A percentile compares a stretch with the other conserved stretches of the same genome.
Evolutionary conservation across 177 flowering plant genomes (phyloP).

Genomic region (Vitis hybrid): DNA sequence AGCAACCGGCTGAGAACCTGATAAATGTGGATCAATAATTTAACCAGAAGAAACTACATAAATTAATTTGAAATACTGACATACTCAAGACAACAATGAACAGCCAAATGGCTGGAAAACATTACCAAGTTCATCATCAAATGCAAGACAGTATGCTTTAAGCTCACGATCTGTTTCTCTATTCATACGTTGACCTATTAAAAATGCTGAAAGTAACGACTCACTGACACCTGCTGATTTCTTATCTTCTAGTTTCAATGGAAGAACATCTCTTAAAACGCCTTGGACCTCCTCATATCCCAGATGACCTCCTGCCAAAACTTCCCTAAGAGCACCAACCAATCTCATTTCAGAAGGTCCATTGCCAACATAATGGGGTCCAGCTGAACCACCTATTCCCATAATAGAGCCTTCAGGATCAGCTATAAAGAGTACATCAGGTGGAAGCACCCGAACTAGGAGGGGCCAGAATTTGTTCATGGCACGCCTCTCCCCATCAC

Average conservation of each 20-base stretch:
- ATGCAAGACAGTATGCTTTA: constrained; percentile 97
- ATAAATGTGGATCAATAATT: constrained; percentile 6
- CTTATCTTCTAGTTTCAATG: constrained; percentile 39
- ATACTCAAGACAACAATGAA: constrained; percentile 4
- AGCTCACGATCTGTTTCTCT: constrained; percentile 95
- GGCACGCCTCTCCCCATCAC: constrained; percentile 92
- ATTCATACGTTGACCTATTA: constrained; percentile 97
- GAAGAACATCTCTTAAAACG: constrained; percentile 85
- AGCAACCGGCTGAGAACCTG: constrained; percentile 87
- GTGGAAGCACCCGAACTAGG: constrained; percentile 66
- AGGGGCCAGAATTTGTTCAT: constrained; percentile 86
- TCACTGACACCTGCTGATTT: constrained; percentile 48
- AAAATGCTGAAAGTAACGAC: constrained; percentile 86
- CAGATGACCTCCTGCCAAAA: constrained; percentile 97
- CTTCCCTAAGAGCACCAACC: constrained; percentile 94
- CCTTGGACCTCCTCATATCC: constrained; percentile 98
- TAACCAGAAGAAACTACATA: constrained; percentile 2
- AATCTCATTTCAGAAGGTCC: constrained; percentile 78
- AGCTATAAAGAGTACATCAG: constrained; percentile 81
- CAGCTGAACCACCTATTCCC: constrained; percentile 73
- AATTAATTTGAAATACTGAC: background rate
- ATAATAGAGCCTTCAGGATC: constrained; percentile 95
- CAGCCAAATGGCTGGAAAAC: constrained; percentile 1
- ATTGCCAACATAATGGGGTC: constrained; percentile 74
- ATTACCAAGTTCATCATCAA: constrained; percentile 93